Conservation (phyloP, 2,329 filamentous ascomycete genomes). For the Geosmithia flava region DNA sequence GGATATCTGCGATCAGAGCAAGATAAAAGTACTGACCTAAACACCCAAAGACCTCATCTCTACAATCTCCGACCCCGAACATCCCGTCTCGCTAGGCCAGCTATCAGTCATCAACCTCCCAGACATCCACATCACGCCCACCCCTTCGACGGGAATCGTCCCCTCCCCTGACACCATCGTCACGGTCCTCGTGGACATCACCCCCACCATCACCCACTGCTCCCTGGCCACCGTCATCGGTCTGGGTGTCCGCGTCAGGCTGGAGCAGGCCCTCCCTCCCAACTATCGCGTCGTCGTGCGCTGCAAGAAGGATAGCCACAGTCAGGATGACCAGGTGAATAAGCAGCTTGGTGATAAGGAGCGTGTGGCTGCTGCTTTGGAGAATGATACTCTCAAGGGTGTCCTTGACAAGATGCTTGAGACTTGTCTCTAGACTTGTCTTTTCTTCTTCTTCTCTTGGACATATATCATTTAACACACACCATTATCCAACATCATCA, state of each 20-base stretch:
- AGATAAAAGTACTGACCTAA: not conserved
- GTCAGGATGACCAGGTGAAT: conserved; percentile 88
- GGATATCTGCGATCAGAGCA: conserved; percentile 4
- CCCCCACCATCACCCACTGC: conserved; percentile 94
- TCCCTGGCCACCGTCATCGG: conserved; percentile 94
- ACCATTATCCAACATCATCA: no score
- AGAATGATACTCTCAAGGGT: conserved; percentile 81
- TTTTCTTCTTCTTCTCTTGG: not conserved
- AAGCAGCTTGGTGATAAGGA: conserved; percentile 97
- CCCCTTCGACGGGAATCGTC: conserved; percentile 16
- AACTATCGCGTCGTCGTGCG: conserved; percentile 86
- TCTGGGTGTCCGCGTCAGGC: conserved; percentile 76
- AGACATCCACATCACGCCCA: conserved; percentile 64
- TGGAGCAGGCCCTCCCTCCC: conserved; percentile 83
- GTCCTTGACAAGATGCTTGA: conserved; percentile 91
- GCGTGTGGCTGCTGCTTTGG: conserved; percentile 82
- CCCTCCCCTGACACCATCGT: conserved; percentile 45
- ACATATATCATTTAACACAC: not conserved
- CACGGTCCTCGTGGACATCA: conserved; percentile 77
- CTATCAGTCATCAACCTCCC: conserved; percentile 92
- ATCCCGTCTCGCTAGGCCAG: conserved; percentile 85
- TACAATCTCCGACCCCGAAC: conserved; percentile 90
- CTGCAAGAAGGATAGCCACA: conserved; percentile 94
- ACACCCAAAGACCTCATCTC: conserved; percentile 67
- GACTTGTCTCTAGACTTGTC: conserved; percentile 44